A percentile compares a stretch with the other conserved stretches of the same genome.
Evolutionary conservation across 164 flowering plant genomes (phyloP).

Genomic region (Macadamia tetraphylla): DNA sequence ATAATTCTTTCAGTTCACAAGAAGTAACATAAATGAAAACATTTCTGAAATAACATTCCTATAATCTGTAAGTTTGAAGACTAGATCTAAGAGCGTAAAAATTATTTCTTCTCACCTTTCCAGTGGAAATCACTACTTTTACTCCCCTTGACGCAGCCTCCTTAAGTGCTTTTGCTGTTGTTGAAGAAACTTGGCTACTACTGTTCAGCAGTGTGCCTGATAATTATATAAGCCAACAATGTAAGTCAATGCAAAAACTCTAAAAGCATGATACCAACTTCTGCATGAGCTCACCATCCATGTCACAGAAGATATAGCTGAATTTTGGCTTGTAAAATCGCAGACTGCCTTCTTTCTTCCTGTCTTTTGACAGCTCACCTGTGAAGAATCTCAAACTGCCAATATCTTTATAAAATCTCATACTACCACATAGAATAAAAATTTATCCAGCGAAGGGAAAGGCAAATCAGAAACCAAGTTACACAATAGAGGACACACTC

Average conservation of each 20-base stretch:
- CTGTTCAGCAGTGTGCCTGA: constrained; percentile 90
- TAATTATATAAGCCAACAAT: constrained; percentile 12
- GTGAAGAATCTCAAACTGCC: constrained; percentile 31
- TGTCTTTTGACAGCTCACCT: constrained; percentile 49
- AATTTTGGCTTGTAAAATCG: constrained; percentile 84
- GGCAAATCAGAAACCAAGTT: background rate
- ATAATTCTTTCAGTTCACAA: no score
- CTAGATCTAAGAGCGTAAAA: no score
- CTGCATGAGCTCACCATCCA: constrained; percentile 76
- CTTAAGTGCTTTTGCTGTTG: constrained; percentile 67
- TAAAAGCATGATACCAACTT: background rate
- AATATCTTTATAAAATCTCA: constrained; percentile 13
- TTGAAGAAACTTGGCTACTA: constrained; percentile 56
- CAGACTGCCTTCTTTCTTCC: constrained; percentile 81
- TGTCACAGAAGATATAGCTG: constrained; percentile 84
- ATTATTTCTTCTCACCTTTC: constrained; percentile 54
- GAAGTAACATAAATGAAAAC: no score
- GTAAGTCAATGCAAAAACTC: constrained; percentile 7
- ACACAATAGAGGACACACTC: constrained; percentile 14
- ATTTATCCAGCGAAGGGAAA: constrained; percentile 4
- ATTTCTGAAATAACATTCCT: no score
- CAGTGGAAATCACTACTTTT: constrained; percentile 92
- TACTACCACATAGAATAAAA: background rate
- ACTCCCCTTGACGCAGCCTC: constrained; percentile 83
- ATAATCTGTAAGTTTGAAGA: no score